Base-by-base conservation (phyloP, 495 filamentous ascomycete genomes). In the Aspergillus homomorphus region DNA sequence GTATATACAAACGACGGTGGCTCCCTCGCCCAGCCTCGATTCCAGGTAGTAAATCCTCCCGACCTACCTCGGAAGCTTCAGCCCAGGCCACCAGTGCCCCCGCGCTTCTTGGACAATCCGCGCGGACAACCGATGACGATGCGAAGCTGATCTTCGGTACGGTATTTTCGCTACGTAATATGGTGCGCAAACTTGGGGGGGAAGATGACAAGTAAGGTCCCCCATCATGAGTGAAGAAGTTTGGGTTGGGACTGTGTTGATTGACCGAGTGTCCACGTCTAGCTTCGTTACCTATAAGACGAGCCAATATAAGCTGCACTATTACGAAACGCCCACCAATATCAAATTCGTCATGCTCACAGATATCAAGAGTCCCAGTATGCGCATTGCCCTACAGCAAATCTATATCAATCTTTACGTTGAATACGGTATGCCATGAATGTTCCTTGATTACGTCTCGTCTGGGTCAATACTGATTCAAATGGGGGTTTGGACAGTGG, bases 321-420 rank as follows among this genome's bases (percentile, higher is more conserved):
- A 96, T 78, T 98, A 96, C 81, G 94, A 98, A 80, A 97, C 94
- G 15, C 90, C 91, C 0, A 96, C 91, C 53, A 93, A 87, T 68
- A 86, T 94, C 68, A 96, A 96, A 66, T 93, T 98, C 60, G 92
- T 98, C 63, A 91, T 98, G 89, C 77, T 98, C 63, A 98, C 93
- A 41, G 94, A 98, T 74, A 85, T 87, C 44, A 89, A 88, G 70
- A 89, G 88, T 57, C 86, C 87, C 57, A 96, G 90, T 73, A 90
- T 98, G 82, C 87, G 91, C 30, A 88, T 92, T 58, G 92, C 92
- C 9, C 80, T 98, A 67, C 91, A 98, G 71, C 94, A 98, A 81
- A 97, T 98, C 53, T 98, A 97, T 71, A 94, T 96, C 68, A 98
- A 94, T 74, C 83, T 97, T 22, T 97, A 90, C 75, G 91, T 97